Percentiles rank a stretch among this genome's conserved stretches.
Conservation (phyloP, 176 grass and related monocot species). For the Leersia perrieri region DNA sequence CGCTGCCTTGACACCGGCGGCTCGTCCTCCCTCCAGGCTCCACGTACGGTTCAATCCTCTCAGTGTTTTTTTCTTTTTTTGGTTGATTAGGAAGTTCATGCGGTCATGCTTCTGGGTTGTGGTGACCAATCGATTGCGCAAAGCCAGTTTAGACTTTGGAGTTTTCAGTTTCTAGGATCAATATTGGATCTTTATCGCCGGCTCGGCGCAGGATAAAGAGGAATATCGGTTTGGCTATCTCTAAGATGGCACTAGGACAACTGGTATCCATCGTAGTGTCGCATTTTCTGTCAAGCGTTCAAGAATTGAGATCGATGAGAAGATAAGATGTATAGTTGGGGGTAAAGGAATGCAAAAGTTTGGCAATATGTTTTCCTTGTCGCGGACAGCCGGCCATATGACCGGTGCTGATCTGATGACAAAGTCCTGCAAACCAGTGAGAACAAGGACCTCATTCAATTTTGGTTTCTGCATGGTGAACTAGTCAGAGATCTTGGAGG, state of each 20-base stretch:
- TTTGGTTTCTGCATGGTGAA: background rate
- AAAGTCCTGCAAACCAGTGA: background rate
- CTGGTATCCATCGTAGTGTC: no score
- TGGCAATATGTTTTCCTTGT: background rate
- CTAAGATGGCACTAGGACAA: background rate
- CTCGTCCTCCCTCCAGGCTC: background rate
- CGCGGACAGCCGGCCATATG: background rate
- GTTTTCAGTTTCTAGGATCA: background rate
- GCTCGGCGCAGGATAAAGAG: no score
- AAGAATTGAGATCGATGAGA: background rate
- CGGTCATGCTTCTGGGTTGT: no score
- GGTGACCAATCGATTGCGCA: background rate
- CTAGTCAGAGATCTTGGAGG: background rate
- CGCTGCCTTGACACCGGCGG: background rate
- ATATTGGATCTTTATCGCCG: no score
- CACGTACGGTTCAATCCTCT: background rate
- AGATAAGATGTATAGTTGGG: background rate
- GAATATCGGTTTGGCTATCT: no score
- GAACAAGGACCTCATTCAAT: background rate
- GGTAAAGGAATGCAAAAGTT: background rate
- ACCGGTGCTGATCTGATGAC: background rate
- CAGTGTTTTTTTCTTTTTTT: no score
- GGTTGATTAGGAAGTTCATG: no score
- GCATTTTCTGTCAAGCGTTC: no score
- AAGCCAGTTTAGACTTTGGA: background rate